These are phyloP conservation scores for Laburnicola sp. DNA, from an alignment of 2,329 filamentous ascomycete species.

Conservation along the genomic window DNA sequence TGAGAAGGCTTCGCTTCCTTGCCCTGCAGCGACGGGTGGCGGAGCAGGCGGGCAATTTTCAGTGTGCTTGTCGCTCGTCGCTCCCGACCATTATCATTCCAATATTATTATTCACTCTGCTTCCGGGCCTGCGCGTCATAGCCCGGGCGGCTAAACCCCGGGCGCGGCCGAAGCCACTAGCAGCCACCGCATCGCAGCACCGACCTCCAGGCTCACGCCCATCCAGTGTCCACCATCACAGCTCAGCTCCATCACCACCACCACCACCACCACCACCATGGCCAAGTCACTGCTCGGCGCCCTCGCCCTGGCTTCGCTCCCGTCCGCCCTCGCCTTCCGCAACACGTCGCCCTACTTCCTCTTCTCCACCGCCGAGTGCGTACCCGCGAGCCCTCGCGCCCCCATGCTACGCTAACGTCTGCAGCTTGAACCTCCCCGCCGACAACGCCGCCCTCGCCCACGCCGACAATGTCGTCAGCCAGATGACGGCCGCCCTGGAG, in stretches of 20 bases:
- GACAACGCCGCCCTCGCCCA: conserved; percentile 45
- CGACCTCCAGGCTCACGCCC: conserved; percentile 12
- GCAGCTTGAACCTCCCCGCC: conserved; percentile 34
- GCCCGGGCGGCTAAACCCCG: conserved; percentile 17
- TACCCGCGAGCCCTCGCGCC: conserved; percentile 15
- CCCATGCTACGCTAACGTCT: conserved; percentile 27
- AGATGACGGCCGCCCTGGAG: conserved; percentile 56
- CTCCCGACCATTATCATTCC: no score
- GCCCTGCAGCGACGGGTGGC: conserved; percentile 10
- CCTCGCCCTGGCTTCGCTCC: conserved; percentile 56
- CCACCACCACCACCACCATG: conserved; percentile 37
- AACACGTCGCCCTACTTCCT: conserved; percentile 89
- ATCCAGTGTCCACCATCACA: no score
- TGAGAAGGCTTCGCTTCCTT: background rate
- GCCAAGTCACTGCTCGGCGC: conserved; percentile 53
- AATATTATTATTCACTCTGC: no score
- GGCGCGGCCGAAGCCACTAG: conserved; percentile 9
- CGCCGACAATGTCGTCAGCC: conserved; percentile 48
- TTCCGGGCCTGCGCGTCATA: conserved; percentile 43
- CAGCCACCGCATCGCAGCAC: conserved; percentile 18
- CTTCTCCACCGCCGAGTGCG: conserved; percentile 82
- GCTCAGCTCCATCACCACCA: no score
- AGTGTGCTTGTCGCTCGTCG: conserved; percentile 2
- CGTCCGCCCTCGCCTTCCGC: conserved; percentile 70
- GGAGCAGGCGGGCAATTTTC: conserved; percentile 9